Percentiles rank a stretch among this genome's conserved stretches.
Evolutionary conservation across 352 stramenopile species (phyloP).

Genomic region (Chrysophaeum taylorii): DNA sequence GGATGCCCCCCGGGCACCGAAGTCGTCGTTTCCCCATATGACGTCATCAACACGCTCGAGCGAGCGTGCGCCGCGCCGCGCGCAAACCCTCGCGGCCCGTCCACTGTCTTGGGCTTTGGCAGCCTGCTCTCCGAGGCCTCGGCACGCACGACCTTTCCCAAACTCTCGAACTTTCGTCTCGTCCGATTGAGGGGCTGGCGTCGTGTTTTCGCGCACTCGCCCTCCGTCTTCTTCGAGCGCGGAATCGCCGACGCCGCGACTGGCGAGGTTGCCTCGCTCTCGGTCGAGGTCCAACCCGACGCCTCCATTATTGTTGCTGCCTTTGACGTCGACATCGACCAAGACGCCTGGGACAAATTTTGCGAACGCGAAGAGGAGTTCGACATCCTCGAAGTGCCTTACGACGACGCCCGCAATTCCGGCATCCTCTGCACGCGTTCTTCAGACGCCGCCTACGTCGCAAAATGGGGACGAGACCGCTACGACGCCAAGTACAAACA

Average conservation of each 20-base stretch:
- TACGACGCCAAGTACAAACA: constrained; percentile 68
- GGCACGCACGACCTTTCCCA: constrained; percentile 68
- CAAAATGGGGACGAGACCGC: constrained; percentile 53
- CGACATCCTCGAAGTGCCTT: constrained; percentile 61
- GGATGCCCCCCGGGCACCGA: no score
- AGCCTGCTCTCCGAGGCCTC: constrained; percentile 74
- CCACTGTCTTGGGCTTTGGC: constrained; percentile 73
- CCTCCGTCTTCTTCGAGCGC: constrained; percentile 80
- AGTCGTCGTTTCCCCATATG: no score
- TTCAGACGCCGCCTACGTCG: constrained; percentile 70
- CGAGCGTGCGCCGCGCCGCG: no score
- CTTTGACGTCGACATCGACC: background rate
- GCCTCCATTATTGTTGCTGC: constrained; percentile 37
- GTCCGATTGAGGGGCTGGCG: constrained; percentile 64
- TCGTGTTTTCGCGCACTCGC: constrained; percentile 73
- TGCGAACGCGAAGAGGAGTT: constrained; percentile 74
- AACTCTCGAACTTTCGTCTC: constrained; percentile 70
- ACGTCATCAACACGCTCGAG: no score
- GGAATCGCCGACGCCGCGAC: constrained; percentile 71
- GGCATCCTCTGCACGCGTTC: constrained; percentile 70
- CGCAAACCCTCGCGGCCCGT: no score
- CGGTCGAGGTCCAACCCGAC: constrained; percentile 48
- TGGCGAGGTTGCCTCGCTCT: constrained; percentile 74
- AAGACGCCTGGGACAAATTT: constrained; percentile 33
- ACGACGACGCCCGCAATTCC: constrained; percentile 28